phyloP scores from a whole-genome alignment of 1,284 basidiomycete species.

The Pterulicium gracile region DNA sequence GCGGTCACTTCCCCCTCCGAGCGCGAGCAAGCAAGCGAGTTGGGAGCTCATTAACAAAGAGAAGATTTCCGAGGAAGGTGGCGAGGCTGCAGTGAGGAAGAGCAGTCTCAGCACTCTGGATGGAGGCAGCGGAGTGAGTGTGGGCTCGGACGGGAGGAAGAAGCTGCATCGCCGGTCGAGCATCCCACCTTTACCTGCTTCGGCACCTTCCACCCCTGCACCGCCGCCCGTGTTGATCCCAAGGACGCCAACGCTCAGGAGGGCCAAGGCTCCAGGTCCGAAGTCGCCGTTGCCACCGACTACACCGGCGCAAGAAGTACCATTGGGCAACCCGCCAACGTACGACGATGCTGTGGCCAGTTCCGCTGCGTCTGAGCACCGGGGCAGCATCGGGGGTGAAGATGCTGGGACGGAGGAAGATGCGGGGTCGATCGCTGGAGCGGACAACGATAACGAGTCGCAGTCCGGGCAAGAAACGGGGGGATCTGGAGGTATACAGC shows the following conservation, averaged over 20 bases:
- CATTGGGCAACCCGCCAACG: background rate
- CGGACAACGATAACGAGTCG: too few relatives aligned
- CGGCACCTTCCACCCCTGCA: background rate
- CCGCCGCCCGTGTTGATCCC: background rate
- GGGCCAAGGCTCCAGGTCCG: background rate
- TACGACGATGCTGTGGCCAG: background rate
- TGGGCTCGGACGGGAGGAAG: background rate
- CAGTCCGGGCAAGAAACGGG: too few relatives aligned
- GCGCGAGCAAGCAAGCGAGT: too few relatives aligned
- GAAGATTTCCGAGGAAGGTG: too few relatives aligned
- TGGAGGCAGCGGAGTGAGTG: background rate
- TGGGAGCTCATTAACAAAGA: too few relatives aligned
- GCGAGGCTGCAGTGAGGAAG: background rate
- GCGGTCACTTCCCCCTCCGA: conserved; percentile 24
- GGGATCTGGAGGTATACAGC: too few relatives aligned
- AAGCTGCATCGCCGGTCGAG: background rate
- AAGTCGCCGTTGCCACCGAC: background rate
- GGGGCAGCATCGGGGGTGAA: too few relatives aligned
- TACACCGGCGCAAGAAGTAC: conserved; percentile 17
- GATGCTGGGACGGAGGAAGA: too few relatives aligned
- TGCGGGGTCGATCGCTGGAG: too few relatives aligned
- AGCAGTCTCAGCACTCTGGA: background rate
- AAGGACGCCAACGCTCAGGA: background rate
- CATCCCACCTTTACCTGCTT: background rate
- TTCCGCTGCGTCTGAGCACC: too few relatives aligned